A percentile compares a stretch with the other conserved stretches of the same genome.
phyloP scores from a whole-genome alignment of 805 yeast genomes.

The Brettanomyces nanus region DNA sequence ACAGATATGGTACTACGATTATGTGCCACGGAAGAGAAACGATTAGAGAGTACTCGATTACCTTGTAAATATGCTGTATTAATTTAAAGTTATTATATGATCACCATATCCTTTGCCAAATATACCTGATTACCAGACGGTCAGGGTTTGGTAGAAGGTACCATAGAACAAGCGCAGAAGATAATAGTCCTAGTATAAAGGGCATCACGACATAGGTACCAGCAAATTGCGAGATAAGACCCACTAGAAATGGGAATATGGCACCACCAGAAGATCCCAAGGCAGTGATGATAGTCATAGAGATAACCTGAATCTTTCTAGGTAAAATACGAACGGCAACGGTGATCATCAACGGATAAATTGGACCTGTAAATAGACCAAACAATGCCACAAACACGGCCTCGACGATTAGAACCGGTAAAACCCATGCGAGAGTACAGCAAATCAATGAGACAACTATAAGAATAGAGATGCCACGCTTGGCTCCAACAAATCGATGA shows the following conservation, averaged over 20 bases:
- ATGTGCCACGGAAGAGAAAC: constrained; percentile 17
- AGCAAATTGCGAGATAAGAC: constrained; percentile 35
- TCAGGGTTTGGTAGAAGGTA: constrained; percentile 36
- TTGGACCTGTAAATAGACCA: constrained; percentile 62
- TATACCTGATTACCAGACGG: constrained; percentile 17
- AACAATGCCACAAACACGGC: constrained; percentile 39
- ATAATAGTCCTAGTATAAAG: constrained; percentile 31
- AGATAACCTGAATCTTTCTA: constrained; percentile 41
- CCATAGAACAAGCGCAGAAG: constrained; percentile 32
- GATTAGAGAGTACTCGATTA: not conserved
- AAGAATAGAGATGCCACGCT: constrained; percentile 34
- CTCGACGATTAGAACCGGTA: constrained; percentile 35
- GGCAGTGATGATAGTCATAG: constrained; percentile 44
- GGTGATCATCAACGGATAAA: constrained; percentile 46
- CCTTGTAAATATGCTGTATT: not conserved
- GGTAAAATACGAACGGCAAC: constrained; percentile 38
- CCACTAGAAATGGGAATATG: constrained; percentile 44
- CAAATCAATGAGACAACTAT: constrained; percentile 28
- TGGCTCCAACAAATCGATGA: constrained; percentile 33
- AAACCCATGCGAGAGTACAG: constrained; percentile 39
- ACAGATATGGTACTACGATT: constrained; percentile 68
- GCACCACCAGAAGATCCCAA: constrained; percentile 56
- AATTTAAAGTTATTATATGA: too few relatives aligned
- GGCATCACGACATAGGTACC: constrained; percentile 47
- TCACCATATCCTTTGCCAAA: constrained; percentile 20